Evolutionary conservation across 352 stramenopile species (phyloP), one percentile per base, ranked within the genome.

Genomic region (Hyaloperonospora arabidopsidis): DNA sequence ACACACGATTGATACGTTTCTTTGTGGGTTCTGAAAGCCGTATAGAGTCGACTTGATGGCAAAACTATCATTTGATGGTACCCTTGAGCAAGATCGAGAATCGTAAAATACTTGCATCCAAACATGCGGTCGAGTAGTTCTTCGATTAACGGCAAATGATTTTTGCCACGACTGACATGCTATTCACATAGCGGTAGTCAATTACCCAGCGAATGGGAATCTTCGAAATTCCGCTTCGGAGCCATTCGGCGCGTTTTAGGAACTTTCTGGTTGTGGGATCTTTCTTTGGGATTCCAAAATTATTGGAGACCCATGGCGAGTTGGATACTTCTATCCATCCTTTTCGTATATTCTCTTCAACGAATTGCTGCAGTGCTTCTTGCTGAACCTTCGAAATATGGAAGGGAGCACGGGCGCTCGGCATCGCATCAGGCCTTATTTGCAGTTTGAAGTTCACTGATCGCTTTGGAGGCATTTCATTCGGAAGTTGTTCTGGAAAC

Each of bases 251-350:
- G 14, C 55, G 54, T 48, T 34, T 36, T 3, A 21, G 43, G 38
- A 49, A 65, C 2, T 45, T 53, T 41, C 40, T 45, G 7, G 46
- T 36, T 18, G 17, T 38, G 10, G 55, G 47, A 39, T 64, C 54
- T 15, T 61, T 64, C 35, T 68, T 61, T 0, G 61, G 54, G 17
- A 68, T 55, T 7, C 51, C 32, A 56, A 64, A 59, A 68, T n/a
- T 64, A 41, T 61, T 69, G 45, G 52, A 65, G 2, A 69, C 49
- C 48, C 51, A 65, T 5, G 57, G 52, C 7, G 56, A 65, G 40
- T 69, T 50, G 2, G 61, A 64, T n/a, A 68, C 32, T 36, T 64
- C n/a, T 18, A 68, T 61, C 54, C 54, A 68, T 39, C 54, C 36
- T 45, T 62, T 62, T 19, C 47, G 43, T 35, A 48, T 57, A 62